Evolutionary conservation across 2,329 filamentous ascomycete genomes (phyloP), one percentile per base, ranked within the genome.

Genomic region (Tolypocladium tropicale): DNA sequence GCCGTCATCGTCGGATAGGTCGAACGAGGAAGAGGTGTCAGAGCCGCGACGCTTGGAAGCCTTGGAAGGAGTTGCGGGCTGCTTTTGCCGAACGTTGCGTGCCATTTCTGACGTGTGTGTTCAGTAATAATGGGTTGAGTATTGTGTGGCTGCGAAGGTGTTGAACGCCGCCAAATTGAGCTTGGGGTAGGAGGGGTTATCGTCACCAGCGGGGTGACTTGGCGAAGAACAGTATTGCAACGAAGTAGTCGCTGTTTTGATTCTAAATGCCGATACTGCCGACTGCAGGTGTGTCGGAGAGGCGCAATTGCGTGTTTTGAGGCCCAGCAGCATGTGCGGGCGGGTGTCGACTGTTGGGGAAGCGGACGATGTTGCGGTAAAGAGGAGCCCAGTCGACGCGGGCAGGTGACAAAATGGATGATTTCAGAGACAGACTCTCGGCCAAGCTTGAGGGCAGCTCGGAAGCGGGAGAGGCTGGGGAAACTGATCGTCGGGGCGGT

Each of bases 1-100:
- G 56, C 83, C 86, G 53, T 90, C 88, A 57, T 90, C 88, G 58
- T 86, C 83, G 59, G 82, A 86, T 6, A 84, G 74, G 63, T 82
- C 74, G 56, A 80, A 70, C 1, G 80, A 81, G 4, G 80, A 80
- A 6, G 80, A 81, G 6, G 75, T 73, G 62, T 77, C 74, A 33
- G 79, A 82, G 57, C 68, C 73, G 53, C 78, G 74, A 59, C 80
- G 78, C 59, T 70, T 77, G 59, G 70, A 63, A 52, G 67, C 69
- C 67, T 76, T 78, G 67, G 70, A 68, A 61, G 75, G 73, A 54
- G 72, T 70, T 54, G 69, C 64, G 56, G 74, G 70, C 59, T 68
- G 67, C 61, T 78, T 81, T 65, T 74, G 73, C 56, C 76, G 76
- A 58, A 80, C 67, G 70, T 81, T 81, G 68, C 78, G 77, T 63